phyloP scores from a whole-genome alignment of 495 filamentous ascomycete species.

The Neurospora discreta region DNA sequence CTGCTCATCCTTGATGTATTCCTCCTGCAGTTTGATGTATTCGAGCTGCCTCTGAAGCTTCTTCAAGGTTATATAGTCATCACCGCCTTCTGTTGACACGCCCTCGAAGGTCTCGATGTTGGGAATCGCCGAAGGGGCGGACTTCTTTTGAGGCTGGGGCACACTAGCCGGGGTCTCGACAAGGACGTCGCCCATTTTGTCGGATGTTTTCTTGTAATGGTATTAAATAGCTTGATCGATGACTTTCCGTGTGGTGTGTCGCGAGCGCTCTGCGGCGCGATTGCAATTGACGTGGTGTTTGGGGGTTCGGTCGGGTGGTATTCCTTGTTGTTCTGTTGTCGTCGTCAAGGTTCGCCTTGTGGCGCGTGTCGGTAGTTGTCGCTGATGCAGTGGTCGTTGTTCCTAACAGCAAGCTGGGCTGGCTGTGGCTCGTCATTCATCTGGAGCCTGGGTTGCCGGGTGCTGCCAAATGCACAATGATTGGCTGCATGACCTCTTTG shows the following conservation, averaged over 20 bases:
- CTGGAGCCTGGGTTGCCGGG: constrained; percentile 12
- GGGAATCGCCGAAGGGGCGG: constrained; percentile 68
- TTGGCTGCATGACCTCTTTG: neutral
- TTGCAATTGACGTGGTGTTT: constrained; percentile 1
- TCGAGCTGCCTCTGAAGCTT: constrained; percentile 92
- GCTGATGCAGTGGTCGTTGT: constrained; percentile 3
- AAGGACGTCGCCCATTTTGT: constrained; percentile 69
- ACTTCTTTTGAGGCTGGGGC: constrained; percentile 65
- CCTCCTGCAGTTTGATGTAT: constrained; percentile 97
- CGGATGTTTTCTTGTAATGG: neutral
- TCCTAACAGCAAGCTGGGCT: constrained; percentile 5
- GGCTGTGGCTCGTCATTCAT: constrained; percentile 18
- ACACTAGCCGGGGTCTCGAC: constrained; percentile 69
- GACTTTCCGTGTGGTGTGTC: neutral
- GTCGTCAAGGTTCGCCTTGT: constrained; percentile 17
- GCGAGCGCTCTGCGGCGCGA: neutral
- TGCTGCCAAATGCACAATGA: neutral
- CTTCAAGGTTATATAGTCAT: constrained; percentile 92
- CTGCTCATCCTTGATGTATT: constrained; percentile 99
- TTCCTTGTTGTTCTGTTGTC: constrained; percentile 10
- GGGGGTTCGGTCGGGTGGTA: constrained; percentile 9
- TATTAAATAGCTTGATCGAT: neutral
- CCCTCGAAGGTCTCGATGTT: constrained; percentile 86
- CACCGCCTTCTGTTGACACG: constrained; percentile 64
- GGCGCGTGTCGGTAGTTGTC: constrained; percentile 12